Percentiles rank a stretch among this genome's conserved stretches.
phyloP scores from a whole-genome alignment of 2,329 filamentous ascomycete species.

The Neurospora crassa region DNA sequence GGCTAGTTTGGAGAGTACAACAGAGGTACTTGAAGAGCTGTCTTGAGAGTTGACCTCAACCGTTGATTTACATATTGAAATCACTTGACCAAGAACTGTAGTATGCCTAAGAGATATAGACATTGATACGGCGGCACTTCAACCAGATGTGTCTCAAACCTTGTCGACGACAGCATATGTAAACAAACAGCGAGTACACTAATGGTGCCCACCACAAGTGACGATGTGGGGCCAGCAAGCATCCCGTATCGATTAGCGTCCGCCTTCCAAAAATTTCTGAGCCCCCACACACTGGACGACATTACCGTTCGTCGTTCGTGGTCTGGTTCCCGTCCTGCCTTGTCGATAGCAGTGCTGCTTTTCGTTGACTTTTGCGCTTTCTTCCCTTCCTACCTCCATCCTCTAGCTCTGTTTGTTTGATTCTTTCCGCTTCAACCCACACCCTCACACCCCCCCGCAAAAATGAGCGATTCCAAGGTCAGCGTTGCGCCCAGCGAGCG shows the following conservation, averaged over 20 bases:
- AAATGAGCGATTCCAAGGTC: conserved; percentile 38
- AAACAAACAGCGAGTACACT: not conserved
- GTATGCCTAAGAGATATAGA: not conserved
- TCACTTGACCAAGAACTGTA: not conserved
- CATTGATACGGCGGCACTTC: not conserved
- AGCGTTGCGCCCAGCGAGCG: conserved; percentile 47
- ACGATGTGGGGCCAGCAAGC: not conserved
- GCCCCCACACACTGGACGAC: not conserved
- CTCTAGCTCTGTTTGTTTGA: not conserved
- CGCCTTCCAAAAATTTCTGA: not conserved
- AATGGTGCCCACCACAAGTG: not conserved
- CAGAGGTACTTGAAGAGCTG: not conserved
- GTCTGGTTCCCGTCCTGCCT: not conserved
- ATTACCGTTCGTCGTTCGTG: not conserved
- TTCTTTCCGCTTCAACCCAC: conserved; percentile 10
- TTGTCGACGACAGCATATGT: not conserved
- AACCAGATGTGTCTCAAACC: not conserved
- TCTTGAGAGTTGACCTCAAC: not conserved
- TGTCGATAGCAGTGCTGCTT: not conserved
- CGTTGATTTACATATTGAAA: rapidly evolving
- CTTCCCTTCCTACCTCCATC: not conserved
- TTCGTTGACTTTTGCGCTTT: not conserved
- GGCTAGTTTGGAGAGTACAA: not conserved
- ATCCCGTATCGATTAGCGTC: not conserved
- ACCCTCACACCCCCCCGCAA: not conserved